Evolutionary conservation across 2,329 filamentous ascomycete species (phyloP).

Genomic region (Fusarium dimerum): DNA sequence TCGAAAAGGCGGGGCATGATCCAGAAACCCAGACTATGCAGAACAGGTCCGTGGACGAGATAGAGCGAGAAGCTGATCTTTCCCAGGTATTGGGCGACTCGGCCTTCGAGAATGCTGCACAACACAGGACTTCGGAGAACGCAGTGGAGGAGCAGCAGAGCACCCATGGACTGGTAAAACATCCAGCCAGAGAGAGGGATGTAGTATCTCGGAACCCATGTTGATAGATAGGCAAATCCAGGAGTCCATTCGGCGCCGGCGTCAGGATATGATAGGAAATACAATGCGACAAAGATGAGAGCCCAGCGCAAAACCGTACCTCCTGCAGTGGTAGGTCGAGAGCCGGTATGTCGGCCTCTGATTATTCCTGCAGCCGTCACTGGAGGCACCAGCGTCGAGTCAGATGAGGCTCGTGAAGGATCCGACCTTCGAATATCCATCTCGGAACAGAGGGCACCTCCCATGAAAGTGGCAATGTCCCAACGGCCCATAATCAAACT

Average conservation of each 20-base stretch:
- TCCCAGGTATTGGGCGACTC: constrained; percentile 39
- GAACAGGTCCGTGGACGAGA: constrained; percentile 53
- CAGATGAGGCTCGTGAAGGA: not conserved
- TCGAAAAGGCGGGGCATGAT: constrained; percentile 48
- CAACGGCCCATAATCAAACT: constrained; percentile 38
- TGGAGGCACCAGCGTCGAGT: constrained; percentile 17
- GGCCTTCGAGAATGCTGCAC: constrained; percentile 31
- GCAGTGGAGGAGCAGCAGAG: constrained; percentile 38
- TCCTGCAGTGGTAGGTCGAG: constrained; percentile 11
- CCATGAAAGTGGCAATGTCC: constrained; percentile 44
- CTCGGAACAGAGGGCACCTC: constrained; percentile 39
- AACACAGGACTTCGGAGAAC: constrained; percentile 36
- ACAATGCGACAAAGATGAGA: constrained; percentile 35
- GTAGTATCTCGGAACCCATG: constrained; percentile 39
- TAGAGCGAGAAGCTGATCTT: constrained; percentile 44
- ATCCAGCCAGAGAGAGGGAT: constrained; percentile 39
- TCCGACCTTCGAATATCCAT: constrained; percentile 34
- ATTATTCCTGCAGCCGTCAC: constrained; percentile 4
- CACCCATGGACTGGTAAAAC: constrained; percentile 42
- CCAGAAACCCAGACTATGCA: constrained; percentile 62
- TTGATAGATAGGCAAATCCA: constrained; percentile 36
- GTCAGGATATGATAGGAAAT: constrained; percentile 42
- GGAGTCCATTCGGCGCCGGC: constrained; percentile 40
- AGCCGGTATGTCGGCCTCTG: constrained; percentile 2
- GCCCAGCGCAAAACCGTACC: constrained; percentile 28